phyloP scores from a whole-genome alignment of 176 grass and related monocot genomes.

The Alopecurus myosuroides region DNA sequence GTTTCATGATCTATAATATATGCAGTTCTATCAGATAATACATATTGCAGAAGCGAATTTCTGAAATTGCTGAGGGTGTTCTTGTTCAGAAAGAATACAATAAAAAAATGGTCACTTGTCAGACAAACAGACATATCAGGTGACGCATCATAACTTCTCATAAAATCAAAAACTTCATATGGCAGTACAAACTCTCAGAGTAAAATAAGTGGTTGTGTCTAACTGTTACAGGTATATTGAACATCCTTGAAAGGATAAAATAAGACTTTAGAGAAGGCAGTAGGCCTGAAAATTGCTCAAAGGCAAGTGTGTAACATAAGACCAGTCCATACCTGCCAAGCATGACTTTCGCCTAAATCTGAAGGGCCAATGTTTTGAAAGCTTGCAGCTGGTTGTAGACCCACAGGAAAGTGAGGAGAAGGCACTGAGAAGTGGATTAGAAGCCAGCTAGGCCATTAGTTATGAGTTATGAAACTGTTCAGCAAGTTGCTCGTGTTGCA shows the following conservation, averaged over 20 bases:
- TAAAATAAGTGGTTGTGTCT: not conserved
- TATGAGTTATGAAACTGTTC: constrained; percentile 1
- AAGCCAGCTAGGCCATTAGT: not conserved
- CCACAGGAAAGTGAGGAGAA: constrained; percentile 5
- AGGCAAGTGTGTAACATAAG: not conserved
- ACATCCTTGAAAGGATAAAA: not conserved
- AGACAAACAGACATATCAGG: not conserved
- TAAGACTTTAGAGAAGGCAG: not conserved
- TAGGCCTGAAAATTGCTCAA: not conserved
- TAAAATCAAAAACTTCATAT: not conserved
- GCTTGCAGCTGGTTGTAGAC: not conserved
- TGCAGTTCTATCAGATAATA: not conserved
- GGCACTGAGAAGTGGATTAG: not conserved
- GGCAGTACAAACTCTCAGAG: not conserved
- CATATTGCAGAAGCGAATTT: not conserved
- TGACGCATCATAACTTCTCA: not conserved
- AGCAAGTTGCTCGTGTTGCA: not conserved
- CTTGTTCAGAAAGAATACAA: not conserved
- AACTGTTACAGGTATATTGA: not conserved
- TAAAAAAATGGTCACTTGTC: not conserved
- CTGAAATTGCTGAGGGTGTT: not conserved
- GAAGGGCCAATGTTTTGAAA: not conserved
- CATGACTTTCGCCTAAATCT: not conserved
- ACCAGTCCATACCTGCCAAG: not conserved
- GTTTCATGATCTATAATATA: not conserved